Evolutionary conservation across 345 rosid genomes (phyloP), one percentile per base, ranked within the genome.

Genomic region (Eucalyptus coolabah): DNA sequence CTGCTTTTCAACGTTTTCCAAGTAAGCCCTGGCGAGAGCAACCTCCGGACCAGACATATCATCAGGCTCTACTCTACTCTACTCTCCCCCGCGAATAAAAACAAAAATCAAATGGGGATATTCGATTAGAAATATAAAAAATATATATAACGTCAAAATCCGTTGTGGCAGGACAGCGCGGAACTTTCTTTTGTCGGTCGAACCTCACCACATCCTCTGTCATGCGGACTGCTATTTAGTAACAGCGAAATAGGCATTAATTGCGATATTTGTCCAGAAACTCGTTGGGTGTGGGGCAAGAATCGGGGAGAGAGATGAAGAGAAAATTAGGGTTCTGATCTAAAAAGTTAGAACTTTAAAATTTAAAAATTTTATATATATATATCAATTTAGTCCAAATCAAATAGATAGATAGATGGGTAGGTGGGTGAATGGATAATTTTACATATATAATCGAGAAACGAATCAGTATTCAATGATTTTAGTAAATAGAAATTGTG

Each of bases 381-480:
- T 53, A 21, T 56, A 23, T 56, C 1, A 23, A 0, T 56, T 56
- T 24, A 28, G 12, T 56, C 0, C 13, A 1, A 24, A 3, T 23
- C 2, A 3, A 2, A 24, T 0, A 6, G 4, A 24, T 0, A 6
- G 4, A 24, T 56, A 3, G 2, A 56, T 56, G 6, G 10, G 1
- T 21, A 53, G 0, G 0, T 53, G 30, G 1, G 30, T 56, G 30
- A 1, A 56, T 2, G 0, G 2, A 23, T 56, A 6, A 56, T 56
- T 56, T 56, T 56, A 56, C 3, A 24, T 1, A 5, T 10, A 56
- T 23, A 23, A 24, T 56, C 2, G 0, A 56, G 30, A 56, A 24
- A 23, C 0, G 0, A 3, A 56, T 0, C 0, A 0, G 0, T 56
- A 21, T 1, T 53, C 2, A 53, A 19, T 1, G 0, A 21, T 21